Percentiles rank a stretch among this genome's conserved stretches.
Conservation (phyloP, 352 stramenopile species). For the Phytophthora sojae region DNA sequence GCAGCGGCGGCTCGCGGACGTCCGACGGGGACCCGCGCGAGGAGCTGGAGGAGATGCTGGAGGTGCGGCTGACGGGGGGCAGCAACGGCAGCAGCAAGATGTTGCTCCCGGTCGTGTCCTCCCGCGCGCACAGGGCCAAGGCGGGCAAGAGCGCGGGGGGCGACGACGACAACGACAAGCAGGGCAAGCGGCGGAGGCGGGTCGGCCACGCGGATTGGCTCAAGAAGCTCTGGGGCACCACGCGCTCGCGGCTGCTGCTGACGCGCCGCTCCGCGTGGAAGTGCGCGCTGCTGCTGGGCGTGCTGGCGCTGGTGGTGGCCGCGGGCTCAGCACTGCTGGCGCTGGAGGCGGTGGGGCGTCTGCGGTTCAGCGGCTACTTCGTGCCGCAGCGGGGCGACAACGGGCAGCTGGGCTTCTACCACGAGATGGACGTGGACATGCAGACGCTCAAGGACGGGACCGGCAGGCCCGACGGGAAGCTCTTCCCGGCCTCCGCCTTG, state of each 20-base stretch:
- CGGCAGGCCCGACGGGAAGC: constrained; percentile 40
- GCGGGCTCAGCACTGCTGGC: constrained; percentile 31
- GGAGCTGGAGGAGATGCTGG: constrained; percentile 25
- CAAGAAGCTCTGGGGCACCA: constrained; percentile 5
- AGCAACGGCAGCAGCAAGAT: constrained; percentile 31
- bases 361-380: constrained; percentile 70
- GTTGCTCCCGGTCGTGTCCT: constrained; percentile 35
- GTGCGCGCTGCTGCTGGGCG: constrained; percentile 18
- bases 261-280: constrained; percentile 20
- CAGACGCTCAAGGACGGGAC: constrained; percentile 48
- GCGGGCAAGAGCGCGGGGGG: background rate
- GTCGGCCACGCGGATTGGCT: constrained; percentile 12
- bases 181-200: constrained; percentile 16
- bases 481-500: constrained; percentile 51
- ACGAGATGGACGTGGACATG: constrained; percentile 86
- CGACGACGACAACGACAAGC: constrained; percentile 47
- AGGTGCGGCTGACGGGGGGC: constrained; percentile 15
- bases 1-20: constrained; percentile 28
- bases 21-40: constrained; percentile 24
- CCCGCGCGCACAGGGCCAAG: constrained; percentile 1
- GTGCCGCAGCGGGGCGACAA: constrained; percentile 41
- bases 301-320: constrained; percentile 40
- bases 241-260: constrained; percentile 18
- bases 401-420: constrained; percentile 74
- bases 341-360: constrained; percentile 55